Conservation (phyloP, 73 alveolate genomes). For the Durusdinium trenchii region DNA sequence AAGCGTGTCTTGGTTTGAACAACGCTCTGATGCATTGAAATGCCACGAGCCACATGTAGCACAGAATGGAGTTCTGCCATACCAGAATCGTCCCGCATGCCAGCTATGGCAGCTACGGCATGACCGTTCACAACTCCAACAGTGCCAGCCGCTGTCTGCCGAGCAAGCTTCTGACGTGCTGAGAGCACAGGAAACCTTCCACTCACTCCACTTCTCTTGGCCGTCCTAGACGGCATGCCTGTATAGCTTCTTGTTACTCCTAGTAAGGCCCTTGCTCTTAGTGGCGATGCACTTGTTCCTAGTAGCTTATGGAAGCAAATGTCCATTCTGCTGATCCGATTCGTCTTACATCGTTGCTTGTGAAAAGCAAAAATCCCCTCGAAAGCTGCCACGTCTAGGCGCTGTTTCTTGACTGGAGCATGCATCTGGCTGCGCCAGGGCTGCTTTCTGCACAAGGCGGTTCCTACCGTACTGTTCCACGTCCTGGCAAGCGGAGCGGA, state of each 20-base stretch:
- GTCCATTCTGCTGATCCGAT: neutral
- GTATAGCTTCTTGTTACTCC: neutral
- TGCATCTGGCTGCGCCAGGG: neutral
- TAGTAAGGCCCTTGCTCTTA: too few relatives aligned
- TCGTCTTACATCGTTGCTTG: constrained; percentile 19
- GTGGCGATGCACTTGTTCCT: too few relatives aligned
- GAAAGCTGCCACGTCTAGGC: constrained; percentile 1
- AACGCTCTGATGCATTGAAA: neutral
- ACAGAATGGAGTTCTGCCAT: neutral
- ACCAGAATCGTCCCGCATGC: neutral
- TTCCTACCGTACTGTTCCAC: neutral
- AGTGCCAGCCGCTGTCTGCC: constrained; percentile 18
- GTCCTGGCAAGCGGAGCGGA: neutral
- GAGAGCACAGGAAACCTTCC: neutral
- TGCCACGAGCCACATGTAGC: constrained; percentile 8
- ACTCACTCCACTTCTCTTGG: constrained; percentile 1
- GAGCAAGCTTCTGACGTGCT: neutral
- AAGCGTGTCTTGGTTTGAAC: neutral
- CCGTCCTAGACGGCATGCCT: neutral
- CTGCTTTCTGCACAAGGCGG: constrained; percentile 3
- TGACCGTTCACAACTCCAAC: neutral
- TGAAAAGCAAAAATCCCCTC: neutral
- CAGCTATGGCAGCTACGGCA: neutral
- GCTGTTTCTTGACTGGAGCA: neutral
- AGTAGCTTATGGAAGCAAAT: constrained; percentile 2